Percentiles rank a stretch among this genome's conserved stretches.
Conservation (phyloP, 768 basidiomycete genomes). For the Suillus ampliporus region DNA sequence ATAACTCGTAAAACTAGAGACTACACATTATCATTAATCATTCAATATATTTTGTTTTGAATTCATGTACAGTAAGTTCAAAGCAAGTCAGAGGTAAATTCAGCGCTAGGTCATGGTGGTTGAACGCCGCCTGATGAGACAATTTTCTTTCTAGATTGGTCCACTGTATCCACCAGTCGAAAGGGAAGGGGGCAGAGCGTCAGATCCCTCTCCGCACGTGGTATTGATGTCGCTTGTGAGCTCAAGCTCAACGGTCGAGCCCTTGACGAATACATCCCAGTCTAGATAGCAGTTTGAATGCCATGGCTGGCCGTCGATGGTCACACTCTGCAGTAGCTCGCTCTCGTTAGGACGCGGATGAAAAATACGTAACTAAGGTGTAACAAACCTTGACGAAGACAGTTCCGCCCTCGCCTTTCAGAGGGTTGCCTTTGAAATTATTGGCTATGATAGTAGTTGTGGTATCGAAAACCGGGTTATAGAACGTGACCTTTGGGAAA, state of each 20-base stretch:
- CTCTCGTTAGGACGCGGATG: neutral
- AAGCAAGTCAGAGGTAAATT: neutral
- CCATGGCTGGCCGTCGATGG: constrained; percentile 60
- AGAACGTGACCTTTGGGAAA: constrained; percentile 65
- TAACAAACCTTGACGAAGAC: constrained; percentile 60
- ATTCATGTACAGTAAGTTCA: neutral
- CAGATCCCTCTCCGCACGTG: constrained; percentile 52
- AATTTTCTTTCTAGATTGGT: neutral
- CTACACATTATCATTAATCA: neutral
- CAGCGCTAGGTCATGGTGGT: neutral
- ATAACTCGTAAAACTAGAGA: neutral
- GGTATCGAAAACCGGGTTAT: constrained; percentile 60
- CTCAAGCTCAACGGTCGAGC: constrained; percentile 59
- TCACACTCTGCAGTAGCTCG: constrained; percentile 49
- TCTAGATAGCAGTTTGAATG: constrained; percentile 69
- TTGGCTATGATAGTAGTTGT: constrained; percentile 60
- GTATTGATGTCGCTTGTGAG: constrained; percentile 58
- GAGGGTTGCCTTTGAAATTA: constrained; percentile 59
- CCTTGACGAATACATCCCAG: constrained; percentile 64
- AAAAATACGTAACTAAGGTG: neutral
- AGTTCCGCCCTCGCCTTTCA: constrained; percentile 54
- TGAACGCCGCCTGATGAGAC: neutral
- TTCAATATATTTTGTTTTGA: no score
- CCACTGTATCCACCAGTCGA: constrained; percentile 61
- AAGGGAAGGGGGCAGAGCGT: constrained; percentile 62